Evolutionary conservation across 192 early-diverging fungal species (phyloP), one percentile per base, ranked within the genome.

Genomic region (Gigaspora rosea): DNA sequence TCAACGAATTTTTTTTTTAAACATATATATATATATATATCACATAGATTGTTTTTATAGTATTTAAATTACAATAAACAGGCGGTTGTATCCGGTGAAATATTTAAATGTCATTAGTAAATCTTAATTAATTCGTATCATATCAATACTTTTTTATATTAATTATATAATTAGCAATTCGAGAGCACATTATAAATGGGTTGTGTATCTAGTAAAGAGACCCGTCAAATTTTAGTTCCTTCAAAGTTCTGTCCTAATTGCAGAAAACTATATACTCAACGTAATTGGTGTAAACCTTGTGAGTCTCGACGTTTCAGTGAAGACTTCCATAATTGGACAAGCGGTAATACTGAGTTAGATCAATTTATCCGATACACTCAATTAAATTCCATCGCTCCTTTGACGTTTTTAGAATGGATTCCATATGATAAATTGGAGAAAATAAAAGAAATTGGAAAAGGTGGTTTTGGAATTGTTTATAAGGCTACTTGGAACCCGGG

Each of bases 321-420:
- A 2, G 54, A 73, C 47, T 73, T 73, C 58, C 52, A 36, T 46
- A 73, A 73, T 27, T 73, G 71, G 71, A 73, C 71, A 35, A 73
- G 52, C 16, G 71, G 71, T 8, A 57, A 73, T 56, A 36, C 9
- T 58, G 51, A 54, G 13, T 41, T 73, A n/a, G 71, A 73, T 57
- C 22, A 54, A 33, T 20, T 57, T 22, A 73, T 73, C 9, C 13
- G 36, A 58, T 16, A 73, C 33, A 57, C 71, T 57, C 71, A 73
- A 58, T 57, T 73, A 73, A 54, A 73, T 73, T n/a, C 33, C 20
- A 57, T 52, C 4, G 52, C 13, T 58, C 52, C 71, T 35, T 47
- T 41, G n/a, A 73, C 9, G 35, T 73, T 73, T 11, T 73, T 73
- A 18, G 71, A 73, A 46, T 73, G 71, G 71, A 73, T 73, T 57